Evolutionary conservation across 108 stramenopile species (phyloP), one percentile per base, ranked within the genome.

Genomic region (Bacterosira constricta): DNA sequence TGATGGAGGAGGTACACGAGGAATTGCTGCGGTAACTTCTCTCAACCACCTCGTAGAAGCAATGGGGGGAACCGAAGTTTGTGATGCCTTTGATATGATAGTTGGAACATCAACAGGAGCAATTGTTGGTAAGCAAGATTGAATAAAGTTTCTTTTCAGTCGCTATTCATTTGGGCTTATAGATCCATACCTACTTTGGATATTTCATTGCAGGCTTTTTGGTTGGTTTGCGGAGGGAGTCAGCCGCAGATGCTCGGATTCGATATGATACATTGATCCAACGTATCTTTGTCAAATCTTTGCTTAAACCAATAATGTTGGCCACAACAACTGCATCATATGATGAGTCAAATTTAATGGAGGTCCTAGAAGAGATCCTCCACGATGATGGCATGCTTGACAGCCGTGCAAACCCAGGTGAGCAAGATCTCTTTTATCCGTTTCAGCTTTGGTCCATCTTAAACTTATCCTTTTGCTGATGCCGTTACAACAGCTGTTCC

Each of bases 101-200:
- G 85, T 83, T 39, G 92, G 92, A 18, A 94, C 92, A 9, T 90
- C 89, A 20, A 94, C 93, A 2, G 93, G 93, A 39, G 93, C 90
- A 17, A 94, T 94, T 50, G 84, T 94, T 64, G 79, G 85, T 9
- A n/a, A n/a, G n/a, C n/a, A n/a, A n/a, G n/a, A n/a, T n/a, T n/a
- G n/a, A n/a, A n/a, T 69, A 44, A 44, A 46, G 8, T 47, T 56
- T 29, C 52, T 10, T 51, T 51, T 51, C 18, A 21, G 6, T 51
- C 21, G 9, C 12, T 17, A 10, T 18, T 23, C 7, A 20, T 51
- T 6, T 21, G 6, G 6, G n/a, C 49, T 23, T 51, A 7, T 51
- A 10, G 49, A 12, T 25, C 13, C 13, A 53, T 25, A 29, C 57
- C 37, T 92, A 15, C 6, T 15, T 50, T 38, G 20, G n/a, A n/a